Evolutionary conservation across 345 rosid genomes (phyloP).

Genomic region (Lumnitzera racemosa): DNA sequence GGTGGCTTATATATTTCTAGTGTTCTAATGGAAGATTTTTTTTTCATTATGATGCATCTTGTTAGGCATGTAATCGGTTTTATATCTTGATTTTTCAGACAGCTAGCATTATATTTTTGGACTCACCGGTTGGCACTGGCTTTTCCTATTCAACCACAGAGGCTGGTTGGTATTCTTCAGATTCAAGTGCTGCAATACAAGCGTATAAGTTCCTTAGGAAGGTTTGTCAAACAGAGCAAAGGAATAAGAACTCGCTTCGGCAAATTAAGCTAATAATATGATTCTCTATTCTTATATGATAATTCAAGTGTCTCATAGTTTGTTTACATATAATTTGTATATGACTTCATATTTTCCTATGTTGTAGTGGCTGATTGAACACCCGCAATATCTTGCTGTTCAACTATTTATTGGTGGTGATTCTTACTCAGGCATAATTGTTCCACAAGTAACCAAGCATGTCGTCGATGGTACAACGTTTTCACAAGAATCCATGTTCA

Average conservation of each 20-base stretch:
- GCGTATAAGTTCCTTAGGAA: conserved; percentile 16
- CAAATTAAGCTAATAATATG: background rate
- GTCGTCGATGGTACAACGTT: conserved; percentile 21
- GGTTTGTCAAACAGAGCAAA: too few species aligned
- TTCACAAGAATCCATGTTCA: too few species aligned
- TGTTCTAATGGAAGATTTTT: background rate
- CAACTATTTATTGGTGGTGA: conserved; percentile 28
- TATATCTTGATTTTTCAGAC: conserved; percentile 8
- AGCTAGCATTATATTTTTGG: conserved; percentile 20
- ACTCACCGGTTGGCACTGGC: conserved; percentile 27
- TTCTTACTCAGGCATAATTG: conserved; percentile 30
- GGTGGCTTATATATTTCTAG: conserved; percentile 6
- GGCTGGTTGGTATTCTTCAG: conserved; percentile 18
- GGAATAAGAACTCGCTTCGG: background rate
- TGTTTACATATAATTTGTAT: background rate
- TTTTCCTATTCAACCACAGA: conserved; percentile 21
- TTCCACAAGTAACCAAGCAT: conserved; percentile 16
- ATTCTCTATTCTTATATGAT: background rate
- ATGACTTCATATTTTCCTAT: background rate
- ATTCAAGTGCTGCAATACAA: conserved; percentile 16
- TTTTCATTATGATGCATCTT: too few species aligned
- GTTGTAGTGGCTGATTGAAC: conserved; percentile 26
- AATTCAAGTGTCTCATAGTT: background rate
- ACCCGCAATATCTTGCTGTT: conserved; percentile 19
- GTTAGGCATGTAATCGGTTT: background rate